A percentile compares a stretch with the other conserved stretches of the same genome.
Evolutionary conservation across 164 flowering plant genomes (phyloP).

Genomic region (Magnolia officinalis): DNA sequence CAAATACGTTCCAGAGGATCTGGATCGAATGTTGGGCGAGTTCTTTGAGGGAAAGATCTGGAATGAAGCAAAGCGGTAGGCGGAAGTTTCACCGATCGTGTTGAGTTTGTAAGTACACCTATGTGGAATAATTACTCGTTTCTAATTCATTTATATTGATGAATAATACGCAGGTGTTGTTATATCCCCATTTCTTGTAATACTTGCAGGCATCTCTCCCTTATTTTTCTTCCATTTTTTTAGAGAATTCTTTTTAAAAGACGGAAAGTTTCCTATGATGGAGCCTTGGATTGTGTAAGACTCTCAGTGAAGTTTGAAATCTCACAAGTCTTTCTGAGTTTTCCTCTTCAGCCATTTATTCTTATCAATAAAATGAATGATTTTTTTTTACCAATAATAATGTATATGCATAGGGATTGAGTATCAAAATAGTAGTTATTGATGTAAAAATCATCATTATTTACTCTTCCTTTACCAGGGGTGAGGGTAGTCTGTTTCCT

Average conservation of each 20-base stretch:
- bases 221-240: too few species aligned
- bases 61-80: conserved; percentile 61
- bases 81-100: neutral
- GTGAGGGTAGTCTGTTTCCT: too few species aligned
- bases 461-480: too few species aligned
- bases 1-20: conserved; percentile 68
- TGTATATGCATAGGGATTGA: too few species aligned
- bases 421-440: too few species aligned
- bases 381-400: too few species aligned
- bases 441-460: too few species aligned
- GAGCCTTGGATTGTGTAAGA: neutral
- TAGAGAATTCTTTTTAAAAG: neutral
- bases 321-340: too few species aligned
- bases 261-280: neutral
- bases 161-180: neutral
- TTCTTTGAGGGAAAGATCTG: conserved; percentile 87
- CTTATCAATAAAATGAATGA: too few species aligned
- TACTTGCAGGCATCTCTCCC: neutral
- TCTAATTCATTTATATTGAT: neutral
- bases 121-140: neutral
- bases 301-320: neutral
- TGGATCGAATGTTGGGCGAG: conserved; percentile 83
- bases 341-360: too few species aligned
- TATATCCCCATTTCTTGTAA: neutral
- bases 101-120: neutral